phyloP scores from a whole-genome alignment of 2,329 filamentous ascomycete species.

The Ilyonectria sp. region DNA sequence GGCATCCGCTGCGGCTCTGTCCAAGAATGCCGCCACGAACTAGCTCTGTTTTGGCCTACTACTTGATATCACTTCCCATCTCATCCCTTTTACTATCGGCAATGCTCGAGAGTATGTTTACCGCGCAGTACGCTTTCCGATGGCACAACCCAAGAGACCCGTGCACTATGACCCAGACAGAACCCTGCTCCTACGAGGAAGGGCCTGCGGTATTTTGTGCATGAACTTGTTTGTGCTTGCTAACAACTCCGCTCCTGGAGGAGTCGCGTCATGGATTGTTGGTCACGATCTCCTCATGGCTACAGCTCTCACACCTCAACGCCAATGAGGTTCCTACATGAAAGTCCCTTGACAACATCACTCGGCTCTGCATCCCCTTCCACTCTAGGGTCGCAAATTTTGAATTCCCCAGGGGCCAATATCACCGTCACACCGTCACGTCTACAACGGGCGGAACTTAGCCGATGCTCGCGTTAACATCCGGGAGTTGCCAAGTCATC shows the following conservation, averaged over 20 bases:
- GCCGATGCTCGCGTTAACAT: slow-evolving; percentile 7
- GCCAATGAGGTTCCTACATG: slow-evolving; percentile 35
- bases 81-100: neutral
- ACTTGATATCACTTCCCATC: neutral
- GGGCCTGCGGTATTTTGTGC: slow-evolving; percentile 40
- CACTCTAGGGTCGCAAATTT: neutral
- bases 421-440: slow-evolving; percentile 15
- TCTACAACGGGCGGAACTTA: slow-evolving; percentile 6
- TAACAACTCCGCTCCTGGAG: slow-evolving; percentile 37
- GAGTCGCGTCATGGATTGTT: slow-evolving; percentile 35
- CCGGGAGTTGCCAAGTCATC: slow-evolving; percentile 21
- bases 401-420: slow-evolving; percentile 1
- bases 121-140: slow-evolving; percentile 16
- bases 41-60: slow-evolving; percentile 14
- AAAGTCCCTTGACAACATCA: slow-evolving; percentile 12
- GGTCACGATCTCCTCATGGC: slow-evolving; percentile 41
- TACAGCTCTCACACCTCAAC: slow-evolving; percentile 10
- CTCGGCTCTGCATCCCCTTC: slow-evolving; percentile 12
- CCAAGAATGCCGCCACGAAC: neutral
- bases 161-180: slow-evolving; percentile 27
- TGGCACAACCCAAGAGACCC: slow-evolving; percentile 21
- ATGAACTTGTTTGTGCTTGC: slow-evolving; percentile 35
- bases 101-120: slow-evolving; percentile 2
- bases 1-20: slow-evolving; percentile 27
- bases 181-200: slow-evolving; percentile 36